These are phyloP conservation scores for Aurifilum marmelostoma DNA, from an alignment of 2,329 filamentous ascomycete genomes.

Conservation along the genomic window DNA sequence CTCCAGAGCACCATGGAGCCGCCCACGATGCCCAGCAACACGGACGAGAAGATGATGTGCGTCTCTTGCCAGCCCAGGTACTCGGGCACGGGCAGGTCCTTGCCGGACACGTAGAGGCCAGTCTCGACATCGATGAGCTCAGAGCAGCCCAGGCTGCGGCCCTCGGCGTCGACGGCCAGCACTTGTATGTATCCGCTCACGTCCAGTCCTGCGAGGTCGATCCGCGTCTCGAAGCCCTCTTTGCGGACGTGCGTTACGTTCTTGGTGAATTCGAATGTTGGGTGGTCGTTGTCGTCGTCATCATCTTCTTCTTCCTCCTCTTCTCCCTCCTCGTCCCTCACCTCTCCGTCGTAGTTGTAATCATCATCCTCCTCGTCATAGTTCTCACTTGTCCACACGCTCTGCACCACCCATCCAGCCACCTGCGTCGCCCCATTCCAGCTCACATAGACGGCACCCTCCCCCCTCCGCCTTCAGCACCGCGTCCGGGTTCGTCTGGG, in stretches of 20 bases:
- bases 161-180: constrained; percentile 7
- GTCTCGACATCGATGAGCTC: constrained; percentile 11
- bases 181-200: constrained; percentile 6
- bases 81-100: constrained; percentile 17
- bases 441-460: constrained; percentile 7
- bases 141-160: background rate
- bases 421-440: constrained; percentile 17
- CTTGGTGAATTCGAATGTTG: background rate
- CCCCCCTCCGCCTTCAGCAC: background rate
- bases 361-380: background rate
- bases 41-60: constrained; percentile 11
- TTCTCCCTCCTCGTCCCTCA: background rate
- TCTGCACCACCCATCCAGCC: constrained; percentile 4
- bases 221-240: constrained; percentile 25
- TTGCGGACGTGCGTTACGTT: background rate
- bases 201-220: constrained; percentile 20
- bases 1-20: constrained; percentile 2
- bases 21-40: constrained; percentile 5
- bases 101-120: constrained; percentile 10
- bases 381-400: background rate
- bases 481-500: constrained; percentile 5
- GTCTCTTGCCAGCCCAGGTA: constrained; percentile 10
- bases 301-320: background rate
- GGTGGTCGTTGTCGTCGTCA: background rate
- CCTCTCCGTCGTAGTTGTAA: background rate